These are phyloP conservation scores for Ustilago cynodontis DNA, from an alignment of 1,284 basidiomycete species.

Conservation along the genomic window DNA sequence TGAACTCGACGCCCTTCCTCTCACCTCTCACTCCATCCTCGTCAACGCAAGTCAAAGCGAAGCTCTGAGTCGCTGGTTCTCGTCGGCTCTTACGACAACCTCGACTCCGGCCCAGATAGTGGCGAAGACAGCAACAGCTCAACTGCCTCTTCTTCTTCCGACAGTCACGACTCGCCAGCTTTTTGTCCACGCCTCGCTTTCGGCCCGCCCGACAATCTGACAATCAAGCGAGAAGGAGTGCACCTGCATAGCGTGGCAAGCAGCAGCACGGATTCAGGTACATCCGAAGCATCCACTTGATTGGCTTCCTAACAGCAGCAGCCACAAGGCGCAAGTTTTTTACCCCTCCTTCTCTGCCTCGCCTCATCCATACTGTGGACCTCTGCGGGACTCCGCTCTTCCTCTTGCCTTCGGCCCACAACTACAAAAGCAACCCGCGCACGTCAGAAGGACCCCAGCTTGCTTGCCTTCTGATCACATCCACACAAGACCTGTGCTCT, in stretches of 20 bases:
- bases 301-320: neutral
- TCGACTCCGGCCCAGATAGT: neutral
- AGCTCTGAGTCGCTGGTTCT: neutral
- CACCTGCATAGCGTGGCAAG: constrained; percentile 6
- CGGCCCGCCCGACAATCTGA: neutral
- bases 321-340: constrained; percentile 1
- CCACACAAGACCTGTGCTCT: neutral
- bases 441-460: neutral
- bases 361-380: neutral
- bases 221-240: constrained; percentile 2
- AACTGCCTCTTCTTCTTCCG: neutral
- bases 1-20: neutral
- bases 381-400: neutral
- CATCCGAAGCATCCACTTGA: neutral
- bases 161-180: neutral
- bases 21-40: constrained; percentile 1
- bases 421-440: constrained; percentile 1
- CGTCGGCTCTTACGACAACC: neutral
- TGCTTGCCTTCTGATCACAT: neutral
- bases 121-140: neutral
- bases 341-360: neutral
- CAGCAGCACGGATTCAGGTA: constrained; percentile 2
- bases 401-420: neutral
- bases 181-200: neutral
- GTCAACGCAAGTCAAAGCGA: neutral